Evolutionary conservation across 1,139 yeast genomes (phyloP), one percentile per base, ranked within the genome.

Genomic region (Protomyces gravidus): DNA sequence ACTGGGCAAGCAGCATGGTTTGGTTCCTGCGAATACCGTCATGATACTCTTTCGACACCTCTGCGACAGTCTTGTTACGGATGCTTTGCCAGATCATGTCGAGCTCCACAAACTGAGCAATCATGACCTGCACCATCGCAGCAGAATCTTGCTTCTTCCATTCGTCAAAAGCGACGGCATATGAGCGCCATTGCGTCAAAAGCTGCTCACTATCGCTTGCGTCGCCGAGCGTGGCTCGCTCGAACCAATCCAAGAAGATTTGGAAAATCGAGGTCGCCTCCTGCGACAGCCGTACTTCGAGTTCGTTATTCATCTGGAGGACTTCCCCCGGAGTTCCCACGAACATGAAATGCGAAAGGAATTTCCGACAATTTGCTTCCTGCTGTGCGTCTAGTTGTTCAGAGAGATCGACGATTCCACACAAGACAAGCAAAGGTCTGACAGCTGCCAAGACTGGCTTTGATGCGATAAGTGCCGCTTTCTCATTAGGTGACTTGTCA

Each of bases 51-150:
- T 45, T 32, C 19, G 59, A 53, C 30, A 55, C 59, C 25, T 30
- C 39, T 17, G 59, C 53, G 17, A 48, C 59, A 11, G 52, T 55
- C 33, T 40, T 51, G n/a, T 21, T 28, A 42, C 45, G 45, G 26
- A 55, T 53, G 5, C 40, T 48, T 23, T 36, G 53, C 42, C 50
- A 55, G 30, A 55, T 55, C 46, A 48, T 46, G 19, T 48, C 53
- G 48, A 55, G 59, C 26, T 55, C 59, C n/a, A 47, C 50, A 23
- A 46, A 55, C 45, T 55, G 59, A 7, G 59, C 59, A n/a, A 49
- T 32, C 59, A 55, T 55, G 32, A 21, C 32, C 11, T 55, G 52
- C 26, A 55, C 36, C 45, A 55, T 17, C 7, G 33, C 26, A 11
- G 53, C 59, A 9, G 53, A 48, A 17, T 55, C 59, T 26, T 36